These are phyloP conservation scores for Solanum dulcamara DNA, from an alignment of 257 asterid genomes.

Conservation along the genomic window DNA sequence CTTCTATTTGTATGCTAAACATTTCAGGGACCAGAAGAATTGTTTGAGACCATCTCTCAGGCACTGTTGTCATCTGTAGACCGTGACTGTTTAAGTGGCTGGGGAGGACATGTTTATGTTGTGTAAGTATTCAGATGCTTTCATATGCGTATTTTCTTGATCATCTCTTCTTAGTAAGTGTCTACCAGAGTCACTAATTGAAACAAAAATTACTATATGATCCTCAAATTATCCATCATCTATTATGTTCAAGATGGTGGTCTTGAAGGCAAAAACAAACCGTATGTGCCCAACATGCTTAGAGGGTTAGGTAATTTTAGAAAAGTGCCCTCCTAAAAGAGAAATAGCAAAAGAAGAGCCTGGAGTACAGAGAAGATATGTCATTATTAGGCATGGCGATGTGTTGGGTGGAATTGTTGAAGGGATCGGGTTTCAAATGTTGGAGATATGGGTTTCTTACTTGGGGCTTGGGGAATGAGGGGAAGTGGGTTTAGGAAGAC, in stretches of 20 bases:
- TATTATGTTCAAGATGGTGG: neutral
- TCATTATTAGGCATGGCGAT: neutral
- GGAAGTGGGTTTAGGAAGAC: neutral
- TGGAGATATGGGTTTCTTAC: neutral
- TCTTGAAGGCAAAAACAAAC: neutral
- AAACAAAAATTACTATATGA: neutral
- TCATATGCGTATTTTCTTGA: neutral
- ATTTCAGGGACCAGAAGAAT: slow-evolving; percentile 72
- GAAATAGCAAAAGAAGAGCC: neutral
- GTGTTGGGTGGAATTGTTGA: neutral
- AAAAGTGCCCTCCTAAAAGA: neutral
- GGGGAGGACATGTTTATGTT: slow-evolving; percentile 97
- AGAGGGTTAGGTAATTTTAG: neutral
- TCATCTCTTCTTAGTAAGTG: neutral
- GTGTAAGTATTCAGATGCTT: slow-evolving; percentile 45
- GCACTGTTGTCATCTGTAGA: slow-evolving; percentile 80
- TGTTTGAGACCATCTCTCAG: slow-evolving; percentile 90
- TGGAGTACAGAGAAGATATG: neutral
- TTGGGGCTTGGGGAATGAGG: neutral
- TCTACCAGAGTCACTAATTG: neutral
- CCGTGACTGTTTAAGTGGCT: slow-evolving; percentile 97
- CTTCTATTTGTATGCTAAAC: neutral
- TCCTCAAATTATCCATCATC: neutral
- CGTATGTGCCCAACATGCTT: neutral
- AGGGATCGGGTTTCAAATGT: neutral